Percentiles rank a stretch among this genome's conserved stretches.
Conservation (phyloP, 1,284 basidiomycete genomes). For the Gastroboletus turbinatus region DNA sequence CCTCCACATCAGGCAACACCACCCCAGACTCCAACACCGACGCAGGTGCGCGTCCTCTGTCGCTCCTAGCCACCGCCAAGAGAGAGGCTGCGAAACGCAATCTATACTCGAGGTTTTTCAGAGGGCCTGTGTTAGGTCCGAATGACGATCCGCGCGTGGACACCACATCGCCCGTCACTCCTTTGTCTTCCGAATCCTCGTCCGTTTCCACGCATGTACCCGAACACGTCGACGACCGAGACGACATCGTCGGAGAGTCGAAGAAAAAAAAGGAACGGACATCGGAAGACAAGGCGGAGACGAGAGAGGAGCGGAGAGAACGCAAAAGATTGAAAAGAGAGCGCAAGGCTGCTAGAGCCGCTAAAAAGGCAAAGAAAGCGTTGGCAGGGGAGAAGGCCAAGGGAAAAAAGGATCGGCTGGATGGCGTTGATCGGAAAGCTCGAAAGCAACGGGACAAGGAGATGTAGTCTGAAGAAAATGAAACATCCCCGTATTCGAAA, state of each 20-base stretch:
- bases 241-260: not conserved
- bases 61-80: constrained; percentile 67
- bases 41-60: constrained; percentile 38
- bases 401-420: not conserved
- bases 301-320: constrained; percentile 28
- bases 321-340: constrained; percentile 25
- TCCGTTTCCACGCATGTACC: not conserved
- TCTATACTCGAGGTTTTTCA: constrained; percentile 80
- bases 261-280: constrained; percentile 14
- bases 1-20: constrained; percentile 51
- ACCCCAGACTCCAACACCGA: constrained; percentile 41
- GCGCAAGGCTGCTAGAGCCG: constrained; percentile 22
- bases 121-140: constrained; percentile 64
- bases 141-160: constrained; percentile 26
- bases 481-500: not conserved
- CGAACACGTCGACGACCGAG: not conserved
- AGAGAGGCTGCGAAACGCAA: constrained; percentile 72
- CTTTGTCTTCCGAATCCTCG: not conserved
- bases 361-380: constrained; percentile 15
- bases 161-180: not conserved
- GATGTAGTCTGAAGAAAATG: not conserved
- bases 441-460: not conserved
- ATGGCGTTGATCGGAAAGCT: constrained; percentile 2
- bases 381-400: constrained; percentile 3
- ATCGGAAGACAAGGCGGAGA: constrained; percentile 2